phyloP scores from a whole-genome alignment of 441 rosid genomes.

The Breynia disticha region DNA sequence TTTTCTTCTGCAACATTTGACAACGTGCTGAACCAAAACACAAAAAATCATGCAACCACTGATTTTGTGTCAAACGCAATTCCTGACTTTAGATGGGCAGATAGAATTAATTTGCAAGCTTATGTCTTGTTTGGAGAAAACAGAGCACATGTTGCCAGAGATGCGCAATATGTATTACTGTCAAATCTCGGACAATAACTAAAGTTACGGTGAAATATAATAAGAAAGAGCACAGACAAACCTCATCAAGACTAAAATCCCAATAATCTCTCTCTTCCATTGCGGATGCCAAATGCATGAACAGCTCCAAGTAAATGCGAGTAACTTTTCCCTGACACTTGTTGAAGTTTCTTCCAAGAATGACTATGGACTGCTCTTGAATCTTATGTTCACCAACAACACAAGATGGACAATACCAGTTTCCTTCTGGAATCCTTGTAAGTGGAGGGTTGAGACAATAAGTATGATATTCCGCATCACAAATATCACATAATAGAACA shows the following conservation, averaged over 20 bases:
- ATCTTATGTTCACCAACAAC: constrained; percentile 39
- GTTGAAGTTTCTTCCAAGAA: constrained; percentile 34
- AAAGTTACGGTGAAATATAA: constrained; percentile 9
- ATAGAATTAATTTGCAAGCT: no score
- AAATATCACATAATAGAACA: constrained; percentile 91
- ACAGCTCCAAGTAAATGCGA: constrained; percentile 50
- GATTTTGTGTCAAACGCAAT: no score
- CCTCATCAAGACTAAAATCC: constrained; percentile 78
- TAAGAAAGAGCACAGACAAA: constrained; percentile 24
- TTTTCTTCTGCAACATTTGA: no score
- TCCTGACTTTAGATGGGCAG: no score
- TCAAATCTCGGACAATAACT: not conserved
- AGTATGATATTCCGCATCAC: constrained; percentile 97
- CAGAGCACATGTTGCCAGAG: no score
- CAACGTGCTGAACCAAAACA: no score
- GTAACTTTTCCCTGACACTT: constrained; percentile 71
- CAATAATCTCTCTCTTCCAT: constrained; percentile 88
- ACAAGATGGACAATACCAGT: constrained; percentile 99
- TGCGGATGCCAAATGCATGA: constrained; percentile 41
- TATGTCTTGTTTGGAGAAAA: no score
- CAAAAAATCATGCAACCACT: no score
- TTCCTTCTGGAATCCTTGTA: constrained; percentile 91
- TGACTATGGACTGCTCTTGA: constrained; percentile 39
- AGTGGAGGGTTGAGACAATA: constrained; percentile 98
- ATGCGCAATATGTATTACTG: no score